A percentile compares a stretch with the other conserved stretches of the same genome.
These are phyloP conservation scores for Letharia lupina DNA, from an alignment of 495 filamentous ascomycete genomes.

Conservation along the genomic window DNA sequence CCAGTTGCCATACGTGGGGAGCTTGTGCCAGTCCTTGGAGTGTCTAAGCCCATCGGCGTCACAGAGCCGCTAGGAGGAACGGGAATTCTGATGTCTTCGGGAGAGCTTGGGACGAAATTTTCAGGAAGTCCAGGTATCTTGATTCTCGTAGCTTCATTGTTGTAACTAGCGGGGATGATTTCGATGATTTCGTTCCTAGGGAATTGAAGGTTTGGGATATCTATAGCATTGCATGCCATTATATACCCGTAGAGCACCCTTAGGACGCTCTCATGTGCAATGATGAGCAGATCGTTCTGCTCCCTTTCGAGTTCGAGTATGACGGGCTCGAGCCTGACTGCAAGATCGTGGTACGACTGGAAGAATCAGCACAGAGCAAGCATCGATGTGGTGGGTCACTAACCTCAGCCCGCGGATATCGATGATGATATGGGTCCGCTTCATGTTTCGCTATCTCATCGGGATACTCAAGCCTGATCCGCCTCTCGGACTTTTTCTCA, in stretches of 20 bases:
- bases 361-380: constrained; percentile 19
- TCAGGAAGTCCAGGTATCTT: constrained; percentile 58
- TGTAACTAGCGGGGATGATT: constrained; percentile 95
- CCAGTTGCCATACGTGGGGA: constrained; percentile 31
- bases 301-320: constrained; percentile 97
- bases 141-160: constrained; percentile 87
- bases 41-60: constrained; percentile 45
- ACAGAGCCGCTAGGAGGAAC: constrained; percentile 54
- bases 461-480: constrained; percentile 70
- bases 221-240: constrained; percentile 95
- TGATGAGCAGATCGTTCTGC: constrained; percentile 92
- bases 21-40: constrained; percentile 35
- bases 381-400: constrained; percentile 20
- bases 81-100: constrained; percentile 77
- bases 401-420: constrained; percentile 92
- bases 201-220: constrained; percentile 90
- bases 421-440: constrained; percentile 91
- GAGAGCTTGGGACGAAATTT: constrained; percentile 60
- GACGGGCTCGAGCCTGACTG: constrained; percentile 95
- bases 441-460: constrained; percentile 91
- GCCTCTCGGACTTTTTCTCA: constrained; percentile 78
- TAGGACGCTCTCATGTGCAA: constrained; percentile 94
- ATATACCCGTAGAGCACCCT: constrained; percentile 95
- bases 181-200: constrained; percentile 96
- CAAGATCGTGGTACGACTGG: constrained; percentile 95